Conservation (phyloP, 192 early-diverging fungal genomes). For the Linnemannia exigua region DNA sequence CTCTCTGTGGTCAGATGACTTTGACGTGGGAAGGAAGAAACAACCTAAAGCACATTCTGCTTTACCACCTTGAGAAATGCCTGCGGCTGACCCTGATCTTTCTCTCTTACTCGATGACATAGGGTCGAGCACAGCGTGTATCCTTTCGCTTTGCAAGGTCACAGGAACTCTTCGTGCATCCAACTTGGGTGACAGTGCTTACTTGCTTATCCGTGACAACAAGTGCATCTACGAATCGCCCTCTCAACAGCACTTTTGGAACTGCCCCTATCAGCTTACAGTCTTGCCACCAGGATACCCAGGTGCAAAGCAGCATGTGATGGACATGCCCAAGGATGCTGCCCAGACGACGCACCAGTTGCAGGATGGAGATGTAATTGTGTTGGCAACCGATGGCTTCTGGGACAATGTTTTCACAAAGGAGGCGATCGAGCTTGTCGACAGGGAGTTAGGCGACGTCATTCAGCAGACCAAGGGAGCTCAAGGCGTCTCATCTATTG, state of each 20-base stretch:
- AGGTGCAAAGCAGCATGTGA: constrained; percentile 62
- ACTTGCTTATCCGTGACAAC: constrained; percentile 67
- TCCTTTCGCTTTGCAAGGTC: constrained; percentile 66
- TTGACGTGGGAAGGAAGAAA: constrained; percentile 2
- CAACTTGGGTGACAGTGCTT: constrained; percentile 71
- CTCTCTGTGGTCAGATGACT: neutral
- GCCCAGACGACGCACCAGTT: constrained; percentile 63
- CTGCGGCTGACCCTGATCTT: neutral
- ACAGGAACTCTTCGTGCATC: constrained; percentile 68
- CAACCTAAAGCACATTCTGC: neutral
- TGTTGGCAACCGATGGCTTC: constrained; percentile 72
- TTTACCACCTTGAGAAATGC: neutral
- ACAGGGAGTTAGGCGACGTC: constrained; percentile 57
- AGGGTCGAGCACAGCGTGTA: constrained; percentile 72
- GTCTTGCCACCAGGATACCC: constrained; percentile 69
- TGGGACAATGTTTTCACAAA: constrained; percentile 72
- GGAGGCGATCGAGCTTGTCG: constrained; percentile 68
- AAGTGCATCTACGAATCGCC: constrained; percentile 69
- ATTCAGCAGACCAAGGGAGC: constrained; percentile 24
- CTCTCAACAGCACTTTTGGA: constrained; percentile 74
- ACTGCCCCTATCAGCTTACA: constrained; percentile 73
- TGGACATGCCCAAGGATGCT: constrained; percentile 70
- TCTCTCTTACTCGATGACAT: neutral
- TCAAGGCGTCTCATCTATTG: constrained; percentile 30
- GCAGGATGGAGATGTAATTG: constrained; percentile 71